Evolutionary conservation across 805 yeast genomes (phyloP), one percentile per base, ranked within the genome.

Genomic region (Grigorovia transvaalensis): DNA sequence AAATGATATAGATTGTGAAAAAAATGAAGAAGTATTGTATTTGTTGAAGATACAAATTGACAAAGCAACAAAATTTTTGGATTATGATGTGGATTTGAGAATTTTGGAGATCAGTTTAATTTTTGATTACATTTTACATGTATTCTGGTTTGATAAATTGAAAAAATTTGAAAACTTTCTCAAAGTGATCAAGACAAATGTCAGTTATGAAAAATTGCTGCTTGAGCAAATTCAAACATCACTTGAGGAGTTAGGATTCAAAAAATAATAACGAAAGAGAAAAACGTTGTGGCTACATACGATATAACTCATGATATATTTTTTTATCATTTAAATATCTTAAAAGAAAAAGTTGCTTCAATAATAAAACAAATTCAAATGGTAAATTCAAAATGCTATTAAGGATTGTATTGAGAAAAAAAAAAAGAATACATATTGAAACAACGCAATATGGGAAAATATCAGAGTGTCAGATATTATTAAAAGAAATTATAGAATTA

Each of bases 121-220:
- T 41, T 49, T 69, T 9, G 67, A 67, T n/a, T 69, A 69, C 52
- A 64, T 73, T 44, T 53, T 71, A 45, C 70, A 70, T 30, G 64
- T 65, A 0, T 68, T 60, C 50, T 72, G 74, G 71, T 52, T 55
- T 13, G 62, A 65, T n/a, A 66, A 73, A 49, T 27, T 58, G 4
- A 51, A 51, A 27, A 53, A 54, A 11, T 51, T 66, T 38, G 47
- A 59, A 9, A 54, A 52, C 6, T 62, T 64, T 52, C 44, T 66
- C 40, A 54, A 57, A 38, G 42, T 58, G 13, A 45, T 58, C 47
- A 57, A 54, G 42, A 44, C 60, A 4, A 59, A 57, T 41, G 56
- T 61, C 15, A 57, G 57, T 12, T 58, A 59, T 48, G 67, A 63
- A 49, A 52, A 59, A 33, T 53, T 56, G 6, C 46, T 66, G 27